These are phyloP conservation scores for Plectosphaerella sp. DNA, from an alignment of 2,329 filamentous ascomycete species.

Conservation along the genomic window DNA sequence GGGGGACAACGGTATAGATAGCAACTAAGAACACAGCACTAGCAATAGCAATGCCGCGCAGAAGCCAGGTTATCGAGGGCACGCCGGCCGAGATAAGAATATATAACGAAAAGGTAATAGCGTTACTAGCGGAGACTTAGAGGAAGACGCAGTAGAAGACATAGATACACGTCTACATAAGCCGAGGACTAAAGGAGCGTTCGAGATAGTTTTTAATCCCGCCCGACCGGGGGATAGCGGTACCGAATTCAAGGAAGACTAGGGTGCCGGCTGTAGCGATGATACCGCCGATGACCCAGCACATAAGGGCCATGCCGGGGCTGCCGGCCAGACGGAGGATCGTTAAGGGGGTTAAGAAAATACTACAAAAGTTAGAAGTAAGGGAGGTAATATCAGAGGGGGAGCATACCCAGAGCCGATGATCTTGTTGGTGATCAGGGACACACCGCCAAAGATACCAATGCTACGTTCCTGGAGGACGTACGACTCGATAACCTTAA, in stretches of 20 bases:
- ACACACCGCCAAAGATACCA: constrained; percentile 15
- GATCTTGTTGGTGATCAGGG: constrained; percentile 17
- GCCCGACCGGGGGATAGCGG: constrained; percentile 15
- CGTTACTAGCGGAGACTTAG: constrained; percentile 10
- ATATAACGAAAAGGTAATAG: constrained; percentile 8
- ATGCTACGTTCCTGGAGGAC: constrained; percentile 14
- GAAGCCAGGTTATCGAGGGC: constrained; percentile 6
- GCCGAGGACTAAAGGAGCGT: constrained; percentile 11
- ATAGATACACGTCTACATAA: constrained; percentile 17
- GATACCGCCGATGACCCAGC: constrained; percentile 15
- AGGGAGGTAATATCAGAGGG: too few relatives aligned
- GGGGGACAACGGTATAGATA: constrained; percentile 6
- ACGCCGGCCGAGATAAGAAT: constrained; percentile 5
- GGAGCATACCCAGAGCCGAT: constrained; percentile 18
- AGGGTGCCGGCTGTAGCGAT: constrained; percentile 16
- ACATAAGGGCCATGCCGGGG: constrained; percentile 17
- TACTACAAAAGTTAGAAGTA: constrained; percentile 8
- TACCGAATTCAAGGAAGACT: constrained; percentile 17
- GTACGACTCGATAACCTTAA: constrained; percentile 5
- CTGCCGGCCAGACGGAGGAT: constrained; percentile 16
- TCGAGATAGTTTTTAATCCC: constrained; percentile 20
- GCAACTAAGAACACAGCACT: constrained; percentile 7
- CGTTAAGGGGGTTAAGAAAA: constrained; percentile 16
- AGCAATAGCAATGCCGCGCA: constrained; percentile 6
- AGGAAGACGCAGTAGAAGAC: constrained; percentile 17